Conservation (phyloP, 2,329 filamentous ascomycete genomes). For the Macrophomina pseudophaseolina region DNA sequence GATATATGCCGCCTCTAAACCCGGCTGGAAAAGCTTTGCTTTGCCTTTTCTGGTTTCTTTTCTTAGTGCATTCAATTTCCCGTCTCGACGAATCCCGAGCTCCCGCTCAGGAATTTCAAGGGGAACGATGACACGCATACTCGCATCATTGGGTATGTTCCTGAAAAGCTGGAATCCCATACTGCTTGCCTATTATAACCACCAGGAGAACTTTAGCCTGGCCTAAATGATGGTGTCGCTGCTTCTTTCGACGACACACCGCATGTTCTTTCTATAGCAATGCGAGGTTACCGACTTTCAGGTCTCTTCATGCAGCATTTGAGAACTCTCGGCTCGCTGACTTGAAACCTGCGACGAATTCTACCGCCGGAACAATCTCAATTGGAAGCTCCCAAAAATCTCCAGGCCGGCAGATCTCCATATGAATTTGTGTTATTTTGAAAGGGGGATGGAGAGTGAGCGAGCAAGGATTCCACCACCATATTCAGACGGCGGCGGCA, state of each 20-base stretch:
- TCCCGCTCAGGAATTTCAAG: background rate
- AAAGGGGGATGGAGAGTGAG: background rate
- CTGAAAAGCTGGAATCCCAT: background rate
- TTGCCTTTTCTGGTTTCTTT: constrained; percentile 4
- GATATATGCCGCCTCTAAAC: background rate
- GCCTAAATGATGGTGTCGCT: background rate
- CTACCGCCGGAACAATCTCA: background rate
- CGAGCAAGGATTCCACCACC: background rate
- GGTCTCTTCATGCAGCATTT: background rate
- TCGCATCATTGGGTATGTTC: background rate
- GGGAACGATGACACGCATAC: background rate
- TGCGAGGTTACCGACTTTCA: background rate
- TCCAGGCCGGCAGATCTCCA: background rate
- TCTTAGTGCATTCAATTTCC: constrained; percentile 3
- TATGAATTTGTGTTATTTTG: background rate
- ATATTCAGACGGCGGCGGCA: background rate
- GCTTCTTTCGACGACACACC: constrained; percentile 10
- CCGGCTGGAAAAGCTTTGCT: background rate
- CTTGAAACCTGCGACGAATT: background rate
- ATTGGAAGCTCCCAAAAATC: background rate
- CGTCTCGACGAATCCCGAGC: background rate
- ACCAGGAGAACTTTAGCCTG: background rate
- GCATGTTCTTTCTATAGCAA: background rate
- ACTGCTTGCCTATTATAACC: background rate
- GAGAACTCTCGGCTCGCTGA: background rate